phyloP scores from a whole-genome alignment of 306 rosid species.

The Crotalaria pallida region DNA sequence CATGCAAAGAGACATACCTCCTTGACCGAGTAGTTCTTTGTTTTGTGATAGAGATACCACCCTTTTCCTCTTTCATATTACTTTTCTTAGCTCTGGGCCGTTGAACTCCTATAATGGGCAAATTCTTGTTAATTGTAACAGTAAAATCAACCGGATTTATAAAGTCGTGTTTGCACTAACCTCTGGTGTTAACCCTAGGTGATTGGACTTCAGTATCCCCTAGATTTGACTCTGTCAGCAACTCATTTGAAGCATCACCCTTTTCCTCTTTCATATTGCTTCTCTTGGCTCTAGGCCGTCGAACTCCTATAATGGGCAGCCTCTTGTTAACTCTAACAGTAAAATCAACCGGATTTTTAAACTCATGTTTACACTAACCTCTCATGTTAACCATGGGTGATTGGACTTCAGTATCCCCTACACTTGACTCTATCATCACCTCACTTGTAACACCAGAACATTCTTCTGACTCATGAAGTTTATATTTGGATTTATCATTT shows the following conservation, averaged over 20 bases:
- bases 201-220: constrained; percentile 3
- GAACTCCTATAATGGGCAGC: constrained; percentile 33
- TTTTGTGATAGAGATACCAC: constrained; percentile 32
- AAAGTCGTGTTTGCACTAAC: constrained; percentile 28
- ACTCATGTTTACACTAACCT: constrained; percentile 34
- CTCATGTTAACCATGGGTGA: constrained; percentile 8
- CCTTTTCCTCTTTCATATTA: constrained; percentile 35
- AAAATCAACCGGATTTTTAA: not conserved
- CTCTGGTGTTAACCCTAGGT: constrained; percentile 21
- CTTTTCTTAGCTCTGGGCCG: constrained; percentile 42
- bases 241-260: no score
- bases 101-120: constrained; percentile 33
- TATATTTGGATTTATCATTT: constrained; percentile 21
- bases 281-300: constrained; percentile 37
- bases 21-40: constrained; percentile 31
- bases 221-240: constrained; percentile 37
- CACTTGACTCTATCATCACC: constrained; percentile 40
- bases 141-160: not conserved
- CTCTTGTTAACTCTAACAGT: not conserved
- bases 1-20: constrained; percentile 35
- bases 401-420: constrained; percentile 2
- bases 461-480: constrained; percentile 23
- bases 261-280: constrained; percentile 39
- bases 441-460: constrained; percentile 46
- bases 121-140: not conserved